These are phyloP conservation scores for Melocanna baccifera DNA, from an alignment of 176 grass and related monocot species.

Conservation along the genomic window DNA sequence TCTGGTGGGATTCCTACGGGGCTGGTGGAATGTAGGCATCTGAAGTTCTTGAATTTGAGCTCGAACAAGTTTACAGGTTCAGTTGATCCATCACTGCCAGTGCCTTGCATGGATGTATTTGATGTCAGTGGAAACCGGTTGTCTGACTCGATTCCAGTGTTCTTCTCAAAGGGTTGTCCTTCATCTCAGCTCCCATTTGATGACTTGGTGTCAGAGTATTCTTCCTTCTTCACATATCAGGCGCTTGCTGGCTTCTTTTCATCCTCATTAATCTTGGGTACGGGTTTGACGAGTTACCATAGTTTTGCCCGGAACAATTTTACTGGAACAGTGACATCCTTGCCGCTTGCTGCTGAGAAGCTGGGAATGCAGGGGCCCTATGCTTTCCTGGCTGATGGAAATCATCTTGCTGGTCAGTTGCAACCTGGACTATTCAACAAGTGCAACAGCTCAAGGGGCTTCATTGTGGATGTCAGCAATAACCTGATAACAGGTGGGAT, in stretches of 20 bases:
- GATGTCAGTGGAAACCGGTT: slow-evolving; percentile 87
- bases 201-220: slow-evolving; percentile 58
- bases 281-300: slow-evolving; percentile 63
- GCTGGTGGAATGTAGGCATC: slow-evolving; percentile 55
- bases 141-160: slow-evolving; percentile 58
- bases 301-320: slow-evolving; percentile 93
- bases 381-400: slow-evolving; percentile 81
- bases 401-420: slow-evolving; percentile 54
- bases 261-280: neutral
- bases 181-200: slow-evolving; percentile 41
- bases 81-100: slow-evolving; percentile 49
- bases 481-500: slow-evolving; percentile 66
- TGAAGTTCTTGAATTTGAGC: slow-evolving; percentile 83
- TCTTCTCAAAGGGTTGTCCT: slow-evolving; percentile 47
- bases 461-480: slow-evolving; percentile 68
- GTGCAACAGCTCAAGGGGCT: slow-evolving; percentile 74
- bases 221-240: slow-evolving; percentile 52
- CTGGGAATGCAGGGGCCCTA: slow-evolving; percentile 59
- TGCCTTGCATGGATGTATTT: slow-evolving; percentile 93
- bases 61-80: slow-evolving; percentile 69
- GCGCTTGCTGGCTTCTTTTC: slow-evolving; percentile 40
- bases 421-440: slow-evolving; percentile 41
- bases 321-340: slow-evolving; percentile 48
- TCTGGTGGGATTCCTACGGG: slow-evolving; percentile 60
- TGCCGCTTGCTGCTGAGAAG: slow-evolving; percentile 55